Conservation (phyloP, 228 moss, liverwort and hornwort genomes). For the Sphagnum magellanicum region DNA sequence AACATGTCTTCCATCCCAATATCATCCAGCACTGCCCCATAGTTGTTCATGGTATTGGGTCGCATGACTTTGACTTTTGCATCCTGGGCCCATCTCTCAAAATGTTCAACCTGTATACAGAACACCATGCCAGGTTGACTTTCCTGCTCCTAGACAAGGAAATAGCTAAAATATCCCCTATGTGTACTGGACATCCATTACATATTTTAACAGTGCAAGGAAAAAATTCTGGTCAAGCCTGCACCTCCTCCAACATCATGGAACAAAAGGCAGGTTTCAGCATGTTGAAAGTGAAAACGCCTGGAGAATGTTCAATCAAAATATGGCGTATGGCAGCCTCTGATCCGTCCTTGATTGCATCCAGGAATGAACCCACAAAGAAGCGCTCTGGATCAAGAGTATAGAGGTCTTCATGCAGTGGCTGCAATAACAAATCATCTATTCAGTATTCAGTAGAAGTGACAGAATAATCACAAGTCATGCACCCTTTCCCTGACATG, state of each 20-base stretch:
- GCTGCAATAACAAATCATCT: slow-evolving; percentile 30
- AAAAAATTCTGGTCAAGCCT: slow-evolving; percentile 1
- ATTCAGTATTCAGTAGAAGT: not conserved
- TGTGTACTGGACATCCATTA: not conserved
- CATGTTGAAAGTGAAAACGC: slow-evolving; percentile 97
- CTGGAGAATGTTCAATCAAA: slow-evolving; percentile 91
- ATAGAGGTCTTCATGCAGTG: slow-evolving; percentile 89
- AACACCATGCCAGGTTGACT: slow-evolving; percentile 2
- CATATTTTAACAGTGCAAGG: too few species aligned
- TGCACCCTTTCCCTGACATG: not conserved
- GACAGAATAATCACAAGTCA: not conserved
- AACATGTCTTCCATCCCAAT: slow-evolving; percentile 99
- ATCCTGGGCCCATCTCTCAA: slow-evolving; percentile 95
- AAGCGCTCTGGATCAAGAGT: slow-evolving; percentile 88
- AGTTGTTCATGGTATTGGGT: slow-evolving; percentile 99
- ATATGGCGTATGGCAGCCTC: slow-evolving; percentile 76
- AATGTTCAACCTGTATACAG: slow-evolving; percentile 72
- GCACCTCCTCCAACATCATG: slow-evolving; percentile 95
- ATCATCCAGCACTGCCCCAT: slow-evolving; percentile 97
- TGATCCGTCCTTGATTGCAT: slow-evolving; percentile 88
- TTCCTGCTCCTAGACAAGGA: not conserved
- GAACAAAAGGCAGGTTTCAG: slow-evolving; percentile 87
- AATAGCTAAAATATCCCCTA: not conserved
- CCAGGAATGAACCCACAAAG: slow-evolving; percentile 83
- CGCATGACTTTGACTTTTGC: slow-evolving; percentile 99